Evolutionary conservation across 352 stramenopile species (phyloP), one percentile per base, ranked within the genome.

Genomic region (Saprolegnia parasitica): DNA sequence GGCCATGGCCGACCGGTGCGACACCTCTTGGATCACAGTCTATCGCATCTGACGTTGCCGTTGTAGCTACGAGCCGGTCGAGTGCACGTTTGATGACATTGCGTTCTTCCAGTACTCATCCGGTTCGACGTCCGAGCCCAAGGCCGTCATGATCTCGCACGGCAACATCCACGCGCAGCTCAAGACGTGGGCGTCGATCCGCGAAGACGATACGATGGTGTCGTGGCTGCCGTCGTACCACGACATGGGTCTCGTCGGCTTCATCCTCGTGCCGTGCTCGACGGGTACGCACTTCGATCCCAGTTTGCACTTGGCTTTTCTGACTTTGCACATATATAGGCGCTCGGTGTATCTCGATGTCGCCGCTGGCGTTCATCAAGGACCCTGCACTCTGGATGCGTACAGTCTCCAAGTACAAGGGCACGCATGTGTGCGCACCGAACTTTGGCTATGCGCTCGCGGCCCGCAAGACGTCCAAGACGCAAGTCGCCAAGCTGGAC

Each of bases 61-160:
- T 18, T 56, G 29, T 21, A 72, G 56, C 20, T 79, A 86, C 24
- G 66, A 75, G 55, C 73, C 71, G 32, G 62, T 86, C 32, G 72
- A 74, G 21, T 60, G 88, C 15, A 81, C 72, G 0, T 58, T 80
- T n/a, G 56, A 80, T 3, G 86, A 93, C 49, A 61, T 90, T 57
- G 86, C 84, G 52, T 94, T 94, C 68, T 92, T 94, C 68, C 86
- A 94, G 73, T 94, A 94, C 74, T 90, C 80, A 45, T 90, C 81
- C 0, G 86, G 86, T 16, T 92, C 84, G 35, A 94, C 86, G 39
- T 90, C 86, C 47, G 80, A 79, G 11, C 86, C 86, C 5, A 94
- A 94, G 73, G 84, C 83, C 35, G 83, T 94, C 9, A 92, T 94
- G 84, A 87, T 94, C 65, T 89, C 83, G 50, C 86, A 94, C 61